Conservation (phyloP, 768 basidiomycete species). For the Leccinum truebloodii region DNA sequence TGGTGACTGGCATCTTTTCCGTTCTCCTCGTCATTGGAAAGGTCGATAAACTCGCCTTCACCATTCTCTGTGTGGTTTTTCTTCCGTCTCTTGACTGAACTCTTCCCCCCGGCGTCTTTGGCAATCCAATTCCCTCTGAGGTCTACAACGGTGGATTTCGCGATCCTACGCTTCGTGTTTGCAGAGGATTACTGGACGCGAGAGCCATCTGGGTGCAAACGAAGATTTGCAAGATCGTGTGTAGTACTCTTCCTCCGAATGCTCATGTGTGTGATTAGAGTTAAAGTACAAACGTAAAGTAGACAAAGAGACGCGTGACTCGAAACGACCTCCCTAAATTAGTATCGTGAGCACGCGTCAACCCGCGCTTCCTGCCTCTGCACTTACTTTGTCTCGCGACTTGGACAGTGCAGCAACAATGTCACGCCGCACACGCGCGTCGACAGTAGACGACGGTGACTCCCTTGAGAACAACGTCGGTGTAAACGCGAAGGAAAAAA, state of each 20-base stretch:
- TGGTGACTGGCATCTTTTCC: slow-evolving; percentile 14
- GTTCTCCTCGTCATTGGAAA: slow-evolving; percentile 22
- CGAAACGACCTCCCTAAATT: slow-evolving; percentile 27
- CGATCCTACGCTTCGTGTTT: slow-evolving; percentile 37
- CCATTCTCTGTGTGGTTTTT: slow-evolving; percentile 25
- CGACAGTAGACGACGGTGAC: slow-evolving; percentile 19
- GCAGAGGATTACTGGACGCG: slow-evolving; percentile 51
- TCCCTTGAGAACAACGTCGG: slow-evolving; percentile 35
- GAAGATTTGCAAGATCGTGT: slow-evolving; percentile 65
- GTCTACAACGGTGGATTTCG: slow-evolving; percentile 42
- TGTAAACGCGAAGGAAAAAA: slow-evolving; percentile 6
- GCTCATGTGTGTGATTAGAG: slow-evolving; percentile 23
- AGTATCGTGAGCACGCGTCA: background rate
- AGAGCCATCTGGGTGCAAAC: slow-evolving; percentile 62
- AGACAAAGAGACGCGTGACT: slow-evolving; percentile 2
- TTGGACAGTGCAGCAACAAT: slow-evolving; percentile 16
- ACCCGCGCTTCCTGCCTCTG: slow-evolving; percentile 14
- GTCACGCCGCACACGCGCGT: slow-evolving; percentile 31
- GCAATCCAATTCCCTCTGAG: slow-evolving; percentile 66
- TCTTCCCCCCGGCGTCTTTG: slow-evolving; percentile 58
- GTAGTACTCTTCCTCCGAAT: slow-evolving; percentile 50
- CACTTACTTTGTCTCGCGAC: background rate
- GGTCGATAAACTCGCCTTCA: slow-evolving; percentile 27
- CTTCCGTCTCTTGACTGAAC: slow-evolving; percentile 41
- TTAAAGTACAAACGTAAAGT: background rate